Conservation (phyloP, 1,284 basidiomycete genomes). For the Austroboletus olivaceoglutinosus region DNA sequence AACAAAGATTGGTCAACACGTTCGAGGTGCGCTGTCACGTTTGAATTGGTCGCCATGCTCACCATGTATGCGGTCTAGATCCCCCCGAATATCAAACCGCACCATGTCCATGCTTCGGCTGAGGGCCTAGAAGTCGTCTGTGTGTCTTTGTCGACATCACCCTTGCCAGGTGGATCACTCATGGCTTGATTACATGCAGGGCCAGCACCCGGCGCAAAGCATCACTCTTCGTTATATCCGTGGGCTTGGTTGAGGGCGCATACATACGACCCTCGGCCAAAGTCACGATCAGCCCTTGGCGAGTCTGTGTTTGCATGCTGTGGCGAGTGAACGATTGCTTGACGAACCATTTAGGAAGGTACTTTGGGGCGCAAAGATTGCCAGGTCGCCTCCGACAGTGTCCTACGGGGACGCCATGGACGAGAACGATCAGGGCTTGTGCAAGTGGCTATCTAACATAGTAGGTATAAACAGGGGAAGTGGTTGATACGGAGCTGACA, state of each 20-base stretch:
- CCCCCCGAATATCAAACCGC: constrained; percentile 67
- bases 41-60: not conserved
- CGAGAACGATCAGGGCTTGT: constrained; percentile 63
- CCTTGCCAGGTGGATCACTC: constrained; percentile 1
- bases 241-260: constrained; percentile 81
- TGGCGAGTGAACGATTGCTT: not conserved
- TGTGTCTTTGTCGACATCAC: constrained; percentile 24
- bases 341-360: constrained; percentile 51
- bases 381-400: constrained; percentile 73
- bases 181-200: constrained; percentile 38
- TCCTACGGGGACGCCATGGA: constrained; percentile 76
- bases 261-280: constrained; percentile 69
- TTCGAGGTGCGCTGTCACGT: constrained; percentile 56
- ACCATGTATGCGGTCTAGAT: constrained; percentile 50
- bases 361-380: constrained; percentile 81
- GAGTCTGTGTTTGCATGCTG: constrained; percentile 41
- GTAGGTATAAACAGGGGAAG: constrained; percentile 44
- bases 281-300: constrained; percentile 18
- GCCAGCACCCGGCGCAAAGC: constrained; percentile 48
- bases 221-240: constrained; percentile 79
- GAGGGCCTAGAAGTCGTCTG: constrained; percentile 72
- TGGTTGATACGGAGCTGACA: constrained; percentile 4
- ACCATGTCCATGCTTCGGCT: constrained; percentile 54
- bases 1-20: constrained; percentile 86
- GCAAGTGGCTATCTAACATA: constrained; percentile 81